phyloP scores from a whole-genome alignment of 169 alveolate genomes.

The Plasmodium sp. region DNA sequence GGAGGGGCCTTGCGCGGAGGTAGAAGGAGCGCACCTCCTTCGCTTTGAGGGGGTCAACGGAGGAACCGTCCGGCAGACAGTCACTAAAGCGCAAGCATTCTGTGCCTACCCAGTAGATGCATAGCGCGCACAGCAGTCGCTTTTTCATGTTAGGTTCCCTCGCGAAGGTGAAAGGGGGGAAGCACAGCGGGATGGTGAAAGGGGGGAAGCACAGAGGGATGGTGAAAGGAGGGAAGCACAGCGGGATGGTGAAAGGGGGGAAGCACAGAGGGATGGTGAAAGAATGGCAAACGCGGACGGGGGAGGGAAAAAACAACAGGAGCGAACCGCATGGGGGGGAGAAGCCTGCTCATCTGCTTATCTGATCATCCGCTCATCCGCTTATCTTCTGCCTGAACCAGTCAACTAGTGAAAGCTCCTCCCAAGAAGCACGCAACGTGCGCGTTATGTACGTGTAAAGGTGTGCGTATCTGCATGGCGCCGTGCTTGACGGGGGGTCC shows the following conservation, averaged over 20 bases:
- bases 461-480: neutral
- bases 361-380: no score
- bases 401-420: neutral
- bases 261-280: neutral
- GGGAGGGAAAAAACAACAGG: neutral
- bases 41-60: neutral
- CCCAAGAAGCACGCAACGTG: neutral
- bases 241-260: neutral
- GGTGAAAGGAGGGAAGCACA: neutral
- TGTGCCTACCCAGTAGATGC: neutral
- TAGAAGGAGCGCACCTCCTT: neutral
- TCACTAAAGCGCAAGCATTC: neutral
- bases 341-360: neutral
- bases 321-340: neutral
- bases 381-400: neutral
- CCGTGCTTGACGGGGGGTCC: neutral
- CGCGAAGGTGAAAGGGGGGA: neutral
- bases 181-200: neutral
- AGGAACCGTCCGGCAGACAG: neutral
- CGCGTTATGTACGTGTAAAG: neutral
- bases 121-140: neutral
- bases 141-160: neutral
- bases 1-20: neutral
- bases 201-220: no score
- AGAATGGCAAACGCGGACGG: neutral